Percentiles rank a stretch among this genome's conserved stretches.
Evolutionary conservation across 805 yeast species (phyloP).

Genomic region (Jamesozyma hellenica): DNA sequence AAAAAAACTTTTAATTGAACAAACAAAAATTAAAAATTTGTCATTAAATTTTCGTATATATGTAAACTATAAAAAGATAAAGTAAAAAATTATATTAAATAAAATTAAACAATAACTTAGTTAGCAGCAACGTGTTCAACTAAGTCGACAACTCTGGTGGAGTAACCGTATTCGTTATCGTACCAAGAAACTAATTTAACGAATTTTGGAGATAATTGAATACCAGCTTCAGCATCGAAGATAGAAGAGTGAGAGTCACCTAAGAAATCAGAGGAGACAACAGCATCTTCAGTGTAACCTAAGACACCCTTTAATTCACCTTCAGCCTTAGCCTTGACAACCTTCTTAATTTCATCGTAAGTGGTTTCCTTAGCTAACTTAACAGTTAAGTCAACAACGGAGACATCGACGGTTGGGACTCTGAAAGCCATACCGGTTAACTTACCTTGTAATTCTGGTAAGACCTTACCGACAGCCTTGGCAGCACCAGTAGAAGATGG

Average conservation of each 20-base stretch:
- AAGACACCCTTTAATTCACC: slow-evolving; percentile 52
- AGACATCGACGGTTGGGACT: slow-evolving; percentile 66
- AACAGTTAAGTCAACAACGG: slow-evolving; percentile 63
- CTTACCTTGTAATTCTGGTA: slow-evolving; percentile 62
- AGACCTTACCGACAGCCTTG: slow-evolving; percentile 66
- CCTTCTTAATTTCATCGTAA: slow-evolving; percentile 54
- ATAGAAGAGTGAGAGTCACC: slow-evolving; percentile 53
- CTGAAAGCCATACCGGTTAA: slow-evolving; percentile 67
- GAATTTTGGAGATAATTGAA: slow-evolving; percentile 59
- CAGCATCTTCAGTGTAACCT: slow-evolving; percentile 64
- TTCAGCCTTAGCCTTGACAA: slow-evolving; percentile 48
- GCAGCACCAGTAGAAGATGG: slow-evolving; percentile 75
- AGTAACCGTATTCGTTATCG: slow-evolving; percentile 70
- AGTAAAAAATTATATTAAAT: neutral
- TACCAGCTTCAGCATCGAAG: slow-evolving; percentile 63
- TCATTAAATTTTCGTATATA: slow-evolving; percentile 3
- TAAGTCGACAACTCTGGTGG: slow-evolving; percentile 67
- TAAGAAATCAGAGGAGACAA: slow-evolving; percentile 62
- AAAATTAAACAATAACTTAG: slow-evolving; percentile 2
- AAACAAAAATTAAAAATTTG: slow-evolving; percentile 1
- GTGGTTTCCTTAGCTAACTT: slow-evolving; percentile 49
- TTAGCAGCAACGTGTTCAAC: slow-evolving; percentile 47
- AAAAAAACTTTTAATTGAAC: neutral
- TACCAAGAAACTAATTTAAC: slow-evolving; percentile 65
- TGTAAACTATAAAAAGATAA: slow-evolving; percentile 1